Evolutionary conservation across 805 yeast species (phyloP), one percentile per base, ranked within the genome.

Genomic region (Kazachstania taianensis): DNA sequence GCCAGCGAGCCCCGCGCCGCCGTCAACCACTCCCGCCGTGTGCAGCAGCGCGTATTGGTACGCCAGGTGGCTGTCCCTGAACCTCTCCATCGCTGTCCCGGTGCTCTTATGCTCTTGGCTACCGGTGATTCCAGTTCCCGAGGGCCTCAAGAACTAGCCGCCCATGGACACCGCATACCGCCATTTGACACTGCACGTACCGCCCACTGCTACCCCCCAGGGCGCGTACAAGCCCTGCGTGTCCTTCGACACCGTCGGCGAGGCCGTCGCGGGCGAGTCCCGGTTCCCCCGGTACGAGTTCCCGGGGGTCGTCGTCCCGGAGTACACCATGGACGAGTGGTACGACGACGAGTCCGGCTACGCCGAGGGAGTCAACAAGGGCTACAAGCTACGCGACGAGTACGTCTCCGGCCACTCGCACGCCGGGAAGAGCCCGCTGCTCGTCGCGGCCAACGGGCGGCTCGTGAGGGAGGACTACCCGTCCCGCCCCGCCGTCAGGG

Each of bases 381-480:
- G 44, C 13, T 49, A 41, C 19, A 40, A 34, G 16, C 18, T 36
- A 2, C 44, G 41, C 20, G 46, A 48, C 19, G 38, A 33, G 13
- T 51, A 49, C 30, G 12, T 45, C 15, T n/a, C 30, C 5, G 5
- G 13, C 5, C 13, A 17, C 1, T 32, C 37, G 14, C 24, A 23
- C 4, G 14, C 23, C 6, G 24, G 20, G 2, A 24, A 18, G 17
- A 13, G 30, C 7, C 25, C 31, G 9, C 52, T 57, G 23, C 44
- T 44, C 27, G 40, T 53, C 14, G 49, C 56, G 7, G 43, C 45
- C 25, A 49, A 54, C 40, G 62, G 62, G 20, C 50, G 47, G 33
- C 46, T 57, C 15, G 55, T 52, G 5, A 46, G 62, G 34, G 50
- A 52, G 7, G 62, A 57, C 34, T 59, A 59, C 31, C 62, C 61